Percentiles rank a stretch among this genome's conserved stretches.
These are phyloP conservation scores for Senna siamea DNA, from an alignment of 306 rosid species.

Conservation along the genomic window DNA sequence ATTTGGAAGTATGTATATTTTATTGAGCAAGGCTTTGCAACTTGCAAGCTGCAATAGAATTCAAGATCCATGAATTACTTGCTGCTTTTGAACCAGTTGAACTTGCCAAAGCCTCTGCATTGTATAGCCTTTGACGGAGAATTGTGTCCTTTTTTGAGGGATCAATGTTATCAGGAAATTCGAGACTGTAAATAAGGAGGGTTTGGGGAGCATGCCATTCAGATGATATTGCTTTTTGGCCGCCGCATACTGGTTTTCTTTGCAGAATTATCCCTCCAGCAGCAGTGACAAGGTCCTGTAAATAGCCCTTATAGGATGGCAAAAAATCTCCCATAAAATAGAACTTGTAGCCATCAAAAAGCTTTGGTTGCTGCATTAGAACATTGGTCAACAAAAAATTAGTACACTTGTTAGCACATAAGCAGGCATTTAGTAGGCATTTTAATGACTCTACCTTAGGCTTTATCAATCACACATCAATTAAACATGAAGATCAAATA, in stretches of 20 bases:
- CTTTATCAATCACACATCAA: background rate
- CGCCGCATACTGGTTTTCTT: slow-evolving; percentile 71
- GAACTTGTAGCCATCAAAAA: slow-evolving; percentile 74
- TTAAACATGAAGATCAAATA: background rate
- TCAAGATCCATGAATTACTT: slow-evolving; percentile 79
- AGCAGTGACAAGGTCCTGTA: slow-evolving; percentile 78
- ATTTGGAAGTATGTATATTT: slow-evolving; percentile 25
- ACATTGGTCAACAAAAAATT: slow-evolving; percentile 13
- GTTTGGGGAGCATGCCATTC: slow-evolving; percentile 49
- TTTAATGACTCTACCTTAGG: background rate
- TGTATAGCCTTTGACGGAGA: slow-evolving; percentile 46
- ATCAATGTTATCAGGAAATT: slow-evolving; percentile 62
- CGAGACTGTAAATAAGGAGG: slow-evolving; percentile 72
- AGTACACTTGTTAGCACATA: slow-evolving; percentile 22
- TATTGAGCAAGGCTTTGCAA: slow-evolving; percentile 56
- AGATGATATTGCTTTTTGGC: slow-evolving; percentile 32
- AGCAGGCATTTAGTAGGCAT: slow-evolving; percentile 22
- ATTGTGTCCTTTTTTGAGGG: slow-evolving; percentile 42
- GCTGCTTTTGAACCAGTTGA: slow-evolving; percentile 69
- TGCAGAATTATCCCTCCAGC: slow-evolving; percentile 89
- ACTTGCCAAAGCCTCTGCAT: slow-evolving; percentile 70
- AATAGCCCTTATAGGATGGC: slow-evolving; percentile 75
- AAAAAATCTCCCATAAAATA: slow-evolving; percentile 73
- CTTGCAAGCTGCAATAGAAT: slow-evolving; percentile 90
- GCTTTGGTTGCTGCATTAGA: slow-evolving; percentile 78